Evolutionary conservation across 371 early-diverging fungal species (phyloP).

Genomic region (Mucor plumbeus): DNA sequence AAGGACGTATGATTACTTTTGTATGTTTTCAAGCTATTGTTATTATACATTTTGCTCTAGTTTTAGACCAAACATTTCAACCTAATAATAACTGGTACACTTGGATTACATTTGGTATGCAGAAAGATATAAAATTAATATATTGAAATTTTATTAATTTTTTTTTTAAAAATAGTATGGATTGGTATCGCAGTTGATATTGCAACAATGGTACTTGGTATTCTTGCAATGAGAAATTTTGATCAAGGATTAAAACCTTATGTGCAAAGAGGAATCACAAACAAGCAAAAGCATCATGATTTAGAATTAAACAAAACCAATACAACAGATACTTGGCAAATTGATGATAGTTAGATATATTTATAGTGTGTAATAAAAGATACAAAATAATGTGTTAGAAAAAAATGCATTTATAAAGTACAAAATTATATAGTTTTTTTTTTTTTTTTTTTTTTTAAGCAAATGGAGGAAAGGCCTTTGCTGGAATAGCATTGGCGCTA

Average conservation of each 20-base stretch:
- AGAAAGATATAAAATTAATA: conserved; percentile 2
- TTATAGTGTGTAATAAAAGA: neutral
- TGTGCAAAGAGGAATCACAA: conserved; percentile 36
- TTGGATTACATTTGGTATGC: conserved; percentile 49
- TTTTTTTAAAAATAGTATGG: conserved; percentile 25
- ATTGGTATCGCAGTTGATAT: conserved; percentile 37
- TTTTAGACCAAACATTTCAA: conserved; percentile 44
- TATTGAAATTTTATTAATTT: neutral
- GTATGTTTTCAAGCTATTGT: conserved; percentile 46
- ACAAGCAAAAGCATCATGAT: conserved; percentile 38
- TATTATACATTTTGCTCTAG: conserved; percentile 43
- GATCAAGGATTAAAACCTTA: conserved; percentile 43
- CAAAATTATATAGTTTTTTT: neutral
- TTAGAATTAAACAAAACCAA: conserved; percentile 43
- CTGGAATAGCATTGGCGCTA: conserved; percentile 15
- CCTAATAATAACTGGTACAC: conserved; percentile 56
- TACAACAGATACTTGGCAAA: conserved; percentile 40
- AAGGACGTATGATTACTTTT: conserved; percentile 45
- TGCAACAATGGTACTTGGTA: conserved; percentile 34
- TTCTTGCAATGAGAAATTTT: conserved; percentile 50
- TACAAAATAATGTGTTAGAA: conserved; percentile 1
- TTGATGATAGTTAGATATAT: conserved; percentile 36
- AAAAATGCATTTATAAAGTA: conserved; percentile 3
- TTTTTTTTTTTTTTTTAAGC: conserved; percentile 31
- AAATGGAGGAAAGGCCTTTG: conserved; percentile 40